Base-by-base conservation (phyloP, 306 rosid species). In the Castanea crenata region DNA sequence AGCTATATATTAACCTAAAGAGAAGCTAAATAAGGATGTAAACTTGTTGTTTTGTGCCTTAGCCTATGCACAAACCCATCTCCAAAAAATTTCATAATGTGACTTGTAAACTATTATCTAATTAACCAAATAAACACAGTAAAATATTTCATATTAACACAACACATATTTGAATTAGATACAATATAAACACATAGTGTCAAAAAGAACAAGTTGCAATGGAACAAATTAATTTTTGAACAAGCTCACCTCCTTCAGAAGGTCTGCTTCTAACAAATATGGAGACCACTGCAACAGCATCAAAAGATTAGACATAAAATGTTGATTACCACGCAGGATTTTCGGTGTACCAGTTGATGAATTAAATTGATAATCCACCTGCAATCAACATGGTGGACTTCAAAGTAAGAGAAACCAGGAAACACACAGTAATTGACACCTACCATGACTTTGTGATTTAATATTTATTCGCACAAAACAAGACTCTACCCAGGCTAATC, bases 261-360 rank as follows among this genome's bases (percentile, higher is more conserved):
- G 98, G 77, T 90, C 95, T 41, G 93, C 73, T 77, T 95, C 99
- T 16, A 92, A 86, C 58, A 90, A 89, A 84, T 87, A 95, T 54
- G 97, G 99, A 57, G 99, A 91, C 99, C 97, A 92, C 31, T 80
- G 84, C 83, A 95, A 70, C 76, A 92, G 78, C 86, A 83, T 69
- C 75, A 89, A 80, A 74, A 92, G 88, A 88, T 95, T 95, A 41
- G 90, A 54, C 76, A 74, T 32, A 75, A 87, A 92, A 85, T 86
- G 91, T 35, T 90, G 94, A 71, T 70, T 75, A 7, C 92, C 94
- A 72, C 89, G 86, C 85, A 92, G 81, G 49, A 84, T 31, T 31
- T 31, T 4, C 32, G 4, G 32, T 3, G 32, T 31, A 31, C 32
- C 32, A 31, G 32, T 31, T 31, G 32, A 31, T 31, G 32, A 3